A percentile compares a stretch with the other conserved stretches of the same genome.
Conservation (phyloP, 805 yeast genomes). For the Ogataea corticis region DNA sequence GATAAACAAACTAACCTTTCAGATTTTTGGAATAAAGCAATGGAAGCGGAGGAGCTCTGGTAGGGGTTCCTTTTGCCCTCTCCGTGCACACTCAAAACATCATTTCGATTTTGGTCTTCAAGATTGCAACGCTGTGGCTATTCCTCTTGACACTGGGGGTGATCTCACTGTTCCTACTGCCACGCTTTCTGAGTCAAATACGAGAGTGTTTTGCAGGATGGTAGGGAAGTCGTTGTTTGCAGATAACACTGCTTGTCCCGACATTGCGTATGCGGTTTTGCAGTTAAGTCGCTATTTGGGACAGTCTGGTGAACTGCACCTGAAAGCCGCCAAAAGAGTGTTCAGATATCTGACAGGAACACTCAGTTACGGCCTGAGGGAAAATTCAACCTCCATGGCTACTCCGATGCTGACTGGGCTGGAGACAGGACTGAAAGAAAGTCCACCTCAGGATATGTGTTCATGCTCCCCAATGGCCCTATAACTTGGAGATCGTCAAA, state of each 20-base stretch:
- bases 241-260: slow-evolving; percentile 9
- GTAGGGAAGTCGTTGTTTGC: slow-evolving; percentile 14
- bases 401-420: slow-evolving; percentile 20
- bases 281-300: slow-evolving; percentile 5
- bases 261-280: slow-evolving; percentile 2
- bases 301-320: slow-evolving; percentile 5
- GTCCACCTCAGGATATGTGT: slow-evolving; percentile 14
- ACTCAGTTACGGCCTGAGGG: background rate
- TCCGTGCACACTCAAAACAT: no score
- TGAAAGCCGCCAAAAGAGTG: slow-evolving; percentile 9
- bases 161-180: background rate
- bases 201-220: slow-evolving; percentile 11
- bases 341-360: slow-evolving; percentile 19
- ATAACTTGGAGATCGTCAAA: slow-evolving; percentile 23
- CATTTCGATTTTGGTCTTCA: no score
- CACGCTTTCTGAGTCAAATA: background rate
- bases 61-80: no score
- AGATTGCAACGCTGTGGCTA: background rate
- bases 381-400: slow-evolving; percentile 9
- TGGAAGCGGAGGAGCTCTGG: no score
- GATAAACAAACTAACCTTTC: no score
- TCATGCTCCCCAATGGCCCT: slow-evolving; percentile 10
- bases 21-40: no score
- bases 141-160: background rate
- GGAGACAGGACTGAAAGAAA: slow-evolving; percentile 8